A percentile compares a stretch with the other conserved stretches of the same genome.
Evolutionary conservation across 2,329 filamentous ascomycete species (phyloP).

Genomic region (Aspergillus pseudoviridinutans): DNA sequence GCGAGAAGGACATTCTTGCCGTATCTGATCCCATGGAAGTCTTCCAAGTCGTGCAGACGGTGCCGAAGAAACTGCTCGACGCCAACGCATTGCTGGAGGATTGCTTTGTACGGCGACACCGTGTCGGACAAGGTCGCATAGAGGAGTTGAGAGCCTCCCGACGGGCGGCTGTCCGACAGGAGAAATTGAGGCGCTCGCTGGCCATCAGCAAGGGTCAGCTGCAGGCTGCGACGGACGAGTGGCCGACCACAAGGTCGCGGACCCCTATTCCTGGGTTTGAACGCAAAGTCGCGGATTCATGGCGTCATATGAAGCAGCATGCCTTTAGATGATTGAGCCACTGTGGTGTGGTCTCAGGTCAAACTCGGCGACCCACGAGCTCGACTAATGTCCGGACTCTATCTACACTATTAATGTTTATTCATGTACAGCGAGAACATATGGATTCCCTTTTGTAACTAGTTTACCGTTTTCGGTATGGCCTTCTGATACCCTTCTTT

Average conservation of each 20-base stretch:
- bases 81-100: constrained; percentile 77
- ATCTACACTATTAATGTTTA: neutral
- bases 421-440: neutral
- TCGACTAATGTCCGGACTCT: neutral
- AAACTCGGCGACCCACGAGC: neutral
- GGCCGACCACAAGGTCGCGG: constrained; percentile 23
- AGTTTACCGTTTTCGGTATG: too few species aligned
- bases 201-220: constrained; percentile 33
- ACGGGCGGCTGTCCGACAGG: constrained; percentile 47
- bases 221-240: constrained; percentile 30
- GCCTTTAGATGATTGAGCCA: constrained; percentile 25
- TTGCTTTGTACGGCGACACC: constrained; percentile 74
- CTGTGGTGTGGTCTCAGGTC: neutral
- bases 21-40: constrained; percentile 90
- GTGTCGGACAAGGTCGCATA: constrained; percentile 76
- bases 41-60: constrained; percentile 86
- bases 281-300: constrained; percentile 30
- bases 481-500: too few species aligned
- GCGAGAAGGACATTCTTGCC: constrained; percentile 73
- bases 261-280: constrained; percentile 28
- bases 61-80: constrained; percentile 77
- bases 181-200: constrained; percentile 37
- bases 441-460: too few species aligned
- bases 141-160: constrained; percentile 71
- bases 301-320: constrained; percentile 34